Conservation (phyloP, 2,329 filamentous ascomycete genomes). For the Penicillium sp. region DNA sequence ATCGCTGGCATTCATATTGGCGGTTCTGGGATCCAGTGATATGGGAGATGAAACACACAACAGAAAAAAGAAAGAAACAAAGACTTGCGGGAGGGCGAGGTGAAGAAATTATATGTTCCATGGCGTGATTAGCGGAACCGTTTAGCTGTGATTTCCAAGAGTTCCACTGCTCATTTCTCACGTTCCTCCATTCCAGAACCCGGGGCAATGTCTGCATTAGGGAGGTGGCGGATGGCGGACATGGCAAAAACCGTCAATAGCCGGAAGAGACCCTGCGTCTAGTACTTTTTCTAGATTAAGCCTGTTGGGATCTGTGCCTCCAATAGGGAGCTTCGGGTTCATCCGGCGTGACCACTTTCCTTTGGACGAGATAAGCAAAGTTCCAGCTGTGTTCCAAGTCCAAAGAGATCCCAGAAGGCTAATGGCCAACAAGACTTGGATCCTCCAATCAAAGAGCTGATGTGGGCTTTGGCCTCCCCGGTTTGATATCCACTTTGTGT, state of each 20-base stretch:
- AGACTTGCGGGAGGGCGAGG: not conserved
- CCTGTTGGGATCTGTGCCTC: not conserved
- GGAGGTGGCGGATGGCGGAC: not conserved
- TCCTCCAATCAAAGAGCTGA: conserved; percentile 2
- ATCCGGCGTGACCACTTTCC: not conserved
- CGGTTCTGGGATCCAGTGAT: not conserved
- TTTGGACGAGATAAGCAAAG: not conserved
- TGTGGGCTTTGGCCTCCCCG: not conserved
- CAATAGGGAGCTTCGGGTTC: not conserved
- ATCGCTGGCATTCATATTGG: conserved; percentile 28
- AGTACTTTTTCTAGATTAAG: not conserved
- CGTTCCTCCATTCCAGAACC: not conserved
- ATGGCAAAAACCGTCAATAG: conserved; percentile 9
- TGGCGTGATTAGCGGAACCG: not conserved
- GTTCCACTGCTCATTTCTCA: not conserved
- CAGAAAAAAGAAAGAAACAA: not conserved
- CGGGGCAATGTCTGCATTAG: conserved; percentile 4
- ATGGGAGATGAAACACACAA: not conserved
- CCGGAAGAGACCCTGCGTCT: conserved; percentile 13
- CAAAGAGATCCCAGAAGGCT: not conserved
- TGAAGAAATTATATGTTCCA: conserved; percentile 6
- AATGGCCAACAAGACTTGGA: not conserved
- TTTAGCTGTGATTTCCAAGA: not conserved
- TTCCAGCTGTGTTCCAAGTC: not conserved
- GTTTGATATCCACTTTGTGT: not conserved